These are phyloP conservation scores for Penstemon newberryi DNA, from an alignment of 257 asterid genomes.

Conservation along the genomic window DNA sequence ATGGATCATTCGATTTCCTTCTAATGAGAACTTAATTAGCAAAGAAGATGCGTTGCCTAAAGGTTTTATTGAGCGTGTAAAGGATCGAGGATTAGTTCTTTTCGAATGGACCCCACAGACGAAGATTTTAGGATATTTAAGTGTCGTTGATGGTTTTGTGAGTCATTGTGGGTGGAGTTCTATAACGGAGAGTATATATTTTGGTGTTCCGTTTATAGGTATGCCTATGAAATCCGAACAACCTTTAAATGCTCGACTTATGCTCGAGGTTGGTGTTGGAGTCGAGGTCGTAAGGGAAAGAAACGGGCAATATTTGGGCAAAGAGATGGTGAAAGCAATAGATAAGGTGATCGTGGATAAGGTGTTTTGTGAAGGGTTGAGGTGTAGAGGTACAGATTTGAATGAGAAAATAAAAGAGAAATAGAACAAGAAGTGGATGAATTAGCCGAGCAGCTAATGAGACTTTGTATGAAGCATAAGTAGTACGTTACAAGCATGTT, in stretches of 20 bases:
- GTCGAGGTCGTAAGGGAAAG: slow-evolving; percentile 36
- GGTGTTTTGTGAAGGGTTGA: slow-evolving; percentile 25
- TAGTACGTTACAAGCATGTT: no score
- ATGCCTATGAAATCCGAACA: slow-evolving; percentile 39
- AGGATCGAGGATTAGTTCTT: slow-evolving; percentile 30
- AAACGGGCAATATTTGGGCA: slow-evolving; percentile 22
- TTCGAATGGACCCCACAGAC: slow-evolving; percentile 40
- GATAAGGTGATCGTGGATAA: not conserved
- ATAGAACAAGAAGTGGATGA: slow-evolving; percentile 17
- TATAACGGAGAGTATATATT: slow-evolving; percentile 25
- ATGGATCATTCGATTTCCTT: slow-evolving; percentile 42
- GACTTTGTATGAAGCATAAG: slow-evolving; percentile 23
- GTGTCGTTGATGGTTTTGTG: slow-evolving; percentile 43
- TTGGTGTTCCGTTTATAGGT: slow-evolving; percentile 36
- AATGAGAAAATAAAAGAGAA: slow-evolving; percentile 32
- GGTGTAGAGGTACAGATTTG: slow-evolving; percentile 25
- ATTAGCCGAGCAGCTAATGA: slow-evolving; percentile 23
- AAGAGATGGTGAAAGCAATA: slow-evolving; percentile 35
- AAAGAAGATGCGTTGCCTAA: slow-evolving; percentile 28
- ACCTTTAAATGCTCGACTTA: slow-evolving; percentile 33
- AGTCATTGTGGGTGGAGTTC: slow-evolving; percentile 58
- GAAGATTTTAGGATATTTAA: slow-evolving; percentile 30
- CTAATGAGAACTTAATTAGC: not conserved
- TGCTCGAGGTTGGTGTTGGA: slow-evolving; percentile 31
- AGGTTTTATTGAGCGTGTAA: slow-evolving; percentile 34